Conservation (phyloP, 148 eudicot species). For the Gaultheria prostrata region DNA sequence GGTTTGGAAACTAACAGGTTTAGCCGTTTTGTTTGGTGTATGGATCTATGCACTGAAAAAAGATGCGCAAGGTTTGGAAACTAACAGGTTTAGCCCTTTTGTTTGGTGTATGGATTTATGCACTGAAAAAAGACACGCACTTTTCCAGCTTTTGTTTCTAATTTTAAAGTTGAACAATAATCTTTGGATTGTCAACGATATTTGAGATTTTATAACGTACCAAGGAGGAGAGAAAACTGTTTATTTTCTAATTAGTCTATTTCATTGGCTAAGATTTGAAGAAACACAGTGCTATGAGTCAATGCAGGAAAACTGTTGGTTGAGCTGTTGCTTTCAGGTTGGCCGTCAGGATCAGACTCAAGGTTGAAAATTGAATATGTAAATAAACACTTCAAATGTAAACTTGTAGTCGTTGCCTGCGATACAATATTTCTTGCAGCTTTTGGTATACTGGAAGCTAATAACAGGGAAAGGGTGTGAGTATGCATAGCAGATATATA, state of each 20-base stretch:
- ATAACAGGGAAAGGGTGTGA: neutral
- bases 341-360: neutral
- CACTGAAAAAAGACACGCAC: neutral
- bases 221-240: neutral
- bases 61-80: neutral
- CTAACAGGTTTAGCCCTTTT: neutral
- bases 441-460: neutral
- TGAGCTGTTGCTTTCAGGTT: neutral
- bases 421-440: neutral
- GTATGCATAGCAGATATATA: neutral
- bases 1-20: neutral
- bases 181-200: neutral
- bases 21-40: neutral
- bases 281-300: neutral
- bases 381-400: neutral
- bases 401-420: neutral
- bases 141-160: neutral
- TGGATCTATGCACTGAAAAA: neutral
- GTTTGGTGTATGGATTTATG: neutral
- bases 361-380: neutral
- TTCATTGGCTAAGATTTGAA: constrained; percentile 12
- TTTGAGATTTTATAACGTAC: neutral
- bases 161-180: neutral
- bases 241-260: neutral
- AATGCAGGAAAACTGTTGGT: neutral